Base-by-base conservation (phyloP, 78 protist genomes). In the Planoprotostelium fungivorum region DNA sequence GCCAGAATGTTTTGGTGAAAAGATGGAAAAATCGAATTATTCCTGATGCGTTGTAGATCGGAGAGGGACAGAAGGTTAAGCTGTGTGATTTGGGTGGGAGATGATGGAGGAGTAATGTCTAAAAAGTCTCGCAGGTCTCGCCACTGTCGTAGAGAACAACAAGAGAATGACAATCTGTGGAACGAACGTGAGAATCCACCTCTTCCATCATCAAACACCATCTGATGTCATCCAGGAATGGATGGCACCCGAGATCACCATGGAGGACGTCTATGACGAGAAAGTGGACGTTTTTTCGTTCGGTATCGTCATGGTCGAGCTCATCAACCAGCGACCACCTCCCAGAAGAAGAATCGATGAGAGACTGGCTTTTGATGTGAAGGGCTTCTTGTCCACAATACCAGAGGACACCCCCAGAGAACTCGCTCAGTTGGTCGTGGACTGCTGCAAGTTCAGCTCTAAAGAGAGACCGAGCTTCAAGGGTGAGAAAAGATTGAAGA, bases 41-140 rank as follows among this genome's bases (percentile, higher is more conserved):
- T 25, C 73, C 73, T 51, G 73, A 51, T 16, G 31, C 73, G 73
- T 51, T 51, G 73, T 51, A 51, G 73, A 51, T 51, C 73, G 73
- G 31, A 16, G 73, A 51, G 73, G 73, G 73, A 25, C 5, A 51
- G 31, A 51, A 51, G 73, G 73, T 51, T 5, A 92, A 92, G 28
- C 91, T 92, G 16, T 92, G 94, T 86, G 94, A 92, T 89, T 83
- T 92, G 0, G 94, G n/a, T n/a, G n/a, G n/a, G n/a, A n/a, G n/a
- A n/a, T n/a, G n/a, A n/a, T n/a, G n/a, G n/a, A n/a, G n/a, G n/a
- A n/a, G n/a, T n/a, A n/a, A n/a, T n/a, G n/a, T n/a, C n/a, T n/a
- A n/a, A n/a, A n/a, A n/a, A n/a, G n/a, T n/a, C n/a, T n/a, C n/a
- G n/a, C n/a, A n/a, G n/a, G 94, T 85, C 63, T 92, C 29, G 94